These are phyloP conservation scores for Pythium volutum DNA, from an alignment of 352 stramenopile species.

Conservation along the genomic window DNA sequence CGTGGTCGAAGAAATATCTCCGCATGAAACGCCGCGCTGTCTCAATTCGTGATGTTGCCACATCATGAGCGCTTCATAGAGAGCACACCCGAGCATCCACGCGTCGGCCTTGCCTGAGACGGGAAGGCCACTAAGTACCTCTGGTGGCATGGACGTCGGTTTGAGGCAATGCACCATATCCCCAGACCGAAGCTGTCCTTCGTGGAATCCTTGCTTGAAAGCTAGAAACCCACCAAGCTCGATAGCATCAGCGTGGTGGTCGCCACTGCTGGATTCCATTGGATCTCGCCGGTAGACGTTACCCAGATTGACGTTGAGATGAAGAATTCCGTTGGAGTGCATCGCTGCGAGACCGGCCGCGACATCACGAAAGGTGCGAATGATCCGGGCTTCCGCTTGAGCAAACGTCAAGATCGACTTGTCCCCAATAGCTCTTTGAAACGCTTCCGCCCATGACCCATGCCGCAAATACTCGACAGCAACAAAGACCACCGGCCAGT, in stretches of 20 bases:
- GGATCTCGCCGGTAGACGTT: slow-evolving; percentile 41
- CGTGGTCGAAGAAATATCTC: not conserved
- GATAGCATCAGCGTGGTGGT: slow-evolving; percentile 18
- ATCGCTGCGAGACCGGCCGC: slow-evolving; percentile 46
- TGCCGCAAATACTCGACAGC: slow-evolving; percentile 37
- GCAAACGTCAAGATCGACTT: slow-evolving; percentile 19
- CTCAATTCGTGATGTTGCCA: slow-evolving; percentile 45
- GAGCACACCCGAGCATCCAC: slow-evolving; percentile 63
- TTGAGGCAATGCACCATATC: slow-evolving; percentile 43
- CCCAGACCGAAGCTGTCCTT: slow-evolving; percentile 22
- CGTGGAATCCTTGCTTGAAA: slow-evolving; percentile 43
- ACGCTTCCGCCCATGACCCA: slow-evolving; percentile 38
- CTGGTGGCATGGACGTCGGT: slow-evolving; percentile 39
- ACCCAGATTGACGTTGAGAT: slow-evolving; percentile 55
- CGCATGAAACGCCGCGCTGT: not conserved
- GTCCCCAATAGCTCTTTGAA: slow-evolving; percentile 17
- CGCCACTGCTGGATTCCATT: not conserved
- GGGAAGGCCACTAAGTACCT: slow-evolving; percentile 22
- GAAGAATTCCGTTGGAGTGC: slow-evolving; percentile 47
- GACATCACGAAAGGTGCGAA: slow-evolving; percentile 42
- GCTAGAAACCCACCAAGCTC: slow-evolving; percentile 41
- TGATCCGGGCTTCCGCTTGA: slow-evolving; percentile 14
- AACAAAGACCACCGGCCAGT: slow-evolving; percentile 58
- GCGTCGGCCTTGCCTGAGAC: slow-evolving; percentile 49
- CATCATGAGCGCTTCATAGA: slow-evolving; percentile 53